Percentiles rank a stretch among this genome's conserved stretches.
Evolutionary conservation across 2,329 filamentous ascomycete species (phyloP).

Genomic region (Anthostomella pinea): DNA sequence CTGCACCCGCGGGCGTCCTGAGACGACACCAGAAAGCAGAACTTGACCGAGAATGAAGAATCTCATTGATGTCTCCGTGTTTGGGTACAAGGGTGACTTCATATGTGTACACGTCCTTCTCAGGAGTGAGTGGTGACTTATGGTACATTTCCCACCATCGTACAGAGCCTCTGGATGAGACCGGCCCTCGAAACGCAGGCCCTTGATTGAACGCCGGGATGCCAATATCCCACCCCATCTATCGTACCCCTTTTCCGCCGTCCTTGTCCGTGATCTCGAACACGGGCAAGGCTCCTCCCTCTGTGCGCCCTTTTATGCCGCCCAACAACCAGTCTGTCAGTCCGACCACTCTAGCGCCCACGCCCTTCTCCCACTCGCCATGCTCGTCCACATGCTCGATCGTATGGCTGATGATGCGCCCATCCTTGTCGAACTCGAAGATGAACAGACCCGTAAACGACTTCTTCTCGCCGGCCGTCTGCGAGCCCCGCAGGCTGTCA

Average conservation of each 20-base stretch:
- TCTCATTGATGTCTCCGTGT: slow-evolving; percentile 3
- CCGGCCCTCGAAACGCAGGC: too few species aligned
- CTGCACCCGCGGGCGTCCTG: not conserved
- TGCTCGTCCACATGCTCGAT: slow-evolving; percentile 91
- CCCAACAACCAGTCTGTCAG: slow-evolving; percentile 94
- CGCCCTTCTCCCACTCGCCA: slow-evolving; percentile 75
- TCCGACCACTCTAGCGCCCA: slow-evolving; percentile 81
- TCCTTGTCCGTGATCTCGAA: slow-evolving; percentile 16
- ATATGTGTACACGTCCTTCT: slow-evolving; percentile 16
- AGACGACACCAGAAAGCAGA: not conserved
- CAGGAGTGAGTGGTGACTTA: slow-evolving; percentile 29
- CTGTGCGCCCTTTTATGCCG: slow-evolving; percentile 52
- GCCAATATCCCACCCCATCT: slow-evolving; percentile 2
- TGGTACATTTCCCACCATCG: slow-evolving; percentile 10
- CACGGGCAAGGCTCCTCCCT: slow-evolving; percentile 22
- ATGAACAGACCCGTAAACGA: slow-evolving; percentile 91
- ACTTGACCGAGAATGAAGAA: slow-evolving; percentile 1
- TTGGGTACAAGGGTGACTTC: not conserved
- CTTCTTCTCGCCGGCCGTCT: slow-evolving; percentile 57
- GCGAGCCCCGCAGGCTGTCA: slow-evolving; percentile 33
- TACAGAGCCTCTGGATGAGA: too few species aligned
- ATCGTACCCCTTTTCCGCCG: slow-evolving; percentile 11
- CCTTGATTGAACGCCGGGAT: slow-evolving; percentile 9
- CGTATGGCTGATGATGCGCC: slow-evolving; percentile 79
- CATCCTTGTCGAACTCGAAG: slow-evolving; percentile 90